phyloP scores from a whole-genome alignment of 2,329 filamentous ascomycete species.

The Diaporthe capsici region DNA sequence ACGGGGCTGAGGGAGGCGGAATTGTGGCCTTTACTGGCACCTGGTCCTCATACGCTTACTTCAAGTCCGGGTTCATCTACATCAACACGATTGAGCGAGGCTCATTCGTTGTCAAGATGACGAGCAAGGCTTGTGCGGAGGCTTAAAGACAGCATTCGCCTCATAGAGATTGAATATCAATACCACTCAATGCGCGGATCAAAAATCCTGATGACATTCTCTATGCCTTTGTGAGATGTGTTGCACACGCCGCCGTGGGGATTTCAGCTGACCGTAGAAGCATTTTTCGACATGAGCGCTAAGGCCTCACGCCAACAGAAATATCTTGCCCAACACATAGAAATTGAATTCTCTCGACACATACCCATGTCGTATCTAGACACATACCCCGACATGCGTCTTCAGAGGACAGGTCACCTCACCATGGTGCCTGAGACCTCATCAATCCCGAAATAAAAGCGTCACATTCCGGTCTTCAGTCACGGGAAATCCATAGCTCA shows the following conservation, averaged over 20 bases:
- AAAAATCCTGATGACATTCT: background rate
- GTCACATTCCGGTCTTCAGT: background rate
- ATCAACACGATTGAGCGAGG: conserved; percentile 68
- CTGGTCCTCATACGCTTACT: conserved; percentile 65
- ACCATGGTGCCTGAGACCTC: background rate
- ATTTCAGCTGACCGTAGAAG: too few relatives aligned
- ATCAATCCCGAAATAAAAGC: background rate
- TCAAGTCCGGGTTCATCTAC: conserved; percentile 63
- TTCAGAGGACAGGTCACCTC: background rate
- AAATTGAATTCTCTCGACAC: background rate
- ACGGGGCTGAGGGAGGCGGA: conserved; percentile 55
- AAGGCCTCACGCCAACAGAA: too few relatives aligned
- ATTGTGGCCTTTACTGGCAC: conserved; percentile 57
- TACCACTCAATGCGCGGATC: too few relatives aligned
- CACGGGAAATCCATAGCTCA: background rate
- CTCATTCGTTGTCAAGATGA: conserved; percentile 60
- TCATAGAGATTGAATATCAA: background rate
- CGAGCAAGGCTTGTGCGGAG: background rate
- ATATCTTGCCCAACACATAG: too few relatives aligned
- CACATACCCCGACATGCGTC: background rate
- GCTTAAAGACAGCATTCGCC: background rate
- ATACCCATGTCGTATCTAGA: background rate
- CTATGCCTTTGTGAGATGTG: background rate
- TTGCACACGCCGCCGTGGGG: too few relatives aligned
- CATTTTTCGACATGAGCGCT: too few relatives aligned